Conservation (phyloP, 352 stramenopile genomes). For the Globisporangium orthogonon region DNA sequence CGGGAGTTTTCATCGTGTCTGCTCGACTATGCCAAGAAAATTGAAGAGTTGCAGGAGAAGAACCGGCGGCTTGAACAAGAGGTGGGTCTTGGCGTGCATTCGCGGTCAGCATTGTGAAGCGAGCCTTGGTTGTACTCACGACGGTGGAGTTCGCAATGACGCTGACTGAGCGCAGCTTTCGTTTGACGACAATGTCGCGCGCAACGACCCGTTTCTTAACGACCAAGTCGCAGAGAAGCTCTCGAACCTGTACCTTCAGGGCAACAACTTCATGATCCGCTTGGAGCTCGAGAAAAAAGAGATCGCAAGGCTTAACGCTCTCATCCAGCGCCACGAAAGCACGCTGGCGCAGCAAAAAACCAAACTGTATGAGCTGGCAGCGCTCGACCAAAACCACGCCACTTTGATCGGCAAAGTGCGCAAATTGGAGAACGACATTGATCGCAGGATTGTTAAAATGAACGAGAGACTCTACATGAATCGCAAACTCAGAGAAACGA, state of each 20-base stretch:
- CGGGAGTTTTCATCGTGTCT: slow-evolving; percentile 54
- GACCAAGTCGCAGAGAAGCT: slow-evolving; percentile 67
- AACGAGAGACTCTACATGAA: slow-evolving; percentile 75
- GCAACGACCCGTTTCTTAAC: slow-evolving; percentile 76
- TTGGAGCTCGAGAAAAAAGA: slow-evolving; percentile 75
- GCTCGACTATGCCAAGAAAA: slow-evolving; percentile 70
- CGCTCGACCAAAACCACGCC: slow-evolving; percentile 63
- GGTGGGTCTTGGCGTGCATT: slow-evolving; percentile 20
- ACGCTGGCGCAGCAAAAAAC: slow-evolving; percentile 57
- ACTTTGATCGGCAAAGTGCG: slow-evolving; percentile 52
- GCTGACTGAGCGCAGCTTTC: slow-evolving; percentile 45
- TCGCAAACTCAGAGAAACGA: slow-evolving; percentile 46
- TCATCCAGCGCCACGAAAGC: slow-evolving; percentile 66
- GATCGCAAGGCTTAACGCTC: slow-evolving; percentile 44
- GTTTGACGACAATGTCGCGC: slow-evolving; percentile 62
- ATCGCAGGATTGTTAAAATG: slow-evolving; percentile 77
- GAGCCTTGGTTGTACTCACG: not conserved
- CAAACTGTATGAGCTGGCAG: slow-evolving; percentile 69
- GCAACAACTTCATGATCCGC: slow-evolving; percentile 79
- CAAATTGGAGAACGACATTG: slow-evolving; percentile 82
- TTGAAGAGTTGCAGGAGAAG: slow-evolving; percentile 68
- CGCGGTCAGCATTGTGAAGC: not conserved
- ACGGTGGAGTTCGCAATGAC: no score
- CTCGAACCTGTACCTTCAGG: slow-evolving; percentile 67
- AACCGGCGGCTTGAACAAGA: slow-evolving; percentile 75